Percentiles rank a stretch among this genome's conserved stretches.
These are phyloP conservation scores for Ophioceras dolichostomum DNA, from an alignment of 2,329 filamentous ascomycete species.

Conservation along the genomic window DNA sequence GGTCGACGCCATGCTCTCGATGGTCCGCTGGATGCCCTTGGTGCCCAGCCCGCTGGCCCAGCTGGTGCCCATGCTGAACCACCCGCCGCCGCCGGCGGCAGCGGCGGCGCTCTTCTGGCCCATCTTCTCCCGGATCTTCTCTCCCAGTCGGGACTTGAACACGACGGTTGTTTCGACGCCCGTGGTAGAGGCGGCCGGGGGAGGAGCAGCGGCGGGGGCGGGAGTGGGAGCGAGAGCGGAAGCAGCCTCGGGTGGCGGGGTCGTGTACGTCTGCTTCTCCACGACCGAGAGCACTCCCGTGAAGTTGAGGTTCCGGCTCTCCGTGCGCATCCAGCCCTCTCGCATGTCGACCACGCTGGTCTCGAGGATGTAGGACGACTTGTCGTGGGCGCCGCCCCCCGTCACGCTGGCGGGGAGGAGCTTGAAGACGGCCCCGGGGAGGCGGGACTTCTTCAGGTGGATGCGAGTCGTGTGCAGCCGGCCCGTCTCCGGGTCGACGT, in stretches of 20 bases:
- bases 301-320: slow-evolving; percentile 72
- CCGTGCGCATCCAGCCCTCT: slow-evolving; percentile 72
- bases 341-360: slow-evolving; percentile 67
- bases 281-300: slow-evolving; percentile 69
- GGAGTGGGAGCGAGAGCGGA: too few species aligned
- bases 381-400: slow-evolving; percentile 50
- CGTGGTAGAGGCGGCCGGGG: slow-evolving; percentile 28
- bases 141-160: slow-evolving; percentile 60
- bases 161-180: slow-evolving; percentile 64
- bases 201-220: background rate
- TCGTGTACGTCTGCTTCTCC: slow-evolving; percentile 59
- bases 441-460: slow-evolving; percentile 69
- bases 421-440: slow-evolving; percentile 64
- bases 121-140: slow-evolving; percentile 46
- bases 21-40: slow-evolving; percentile 62
- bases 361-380: slow-evolving; percentile 71
- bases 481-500: slow-evolving; percentile 61
- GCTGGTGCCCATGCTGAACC: slow-evolving; percentile 22
- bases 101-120: slow-evolving; percentile 19
- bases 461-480: slow-evolving; percentile 67
- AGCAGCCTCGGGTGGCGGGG: slow-evolving; percentile 10
- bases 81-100: slow-evolving; percentile 17
- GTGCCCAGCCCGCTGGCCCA: slow-evolving; percentile 45
- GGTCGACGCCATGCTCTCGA: slow-evolving; percentile 66
- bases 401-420: slow-evolving; percentile 59